phyloP scores from a whole-genome alignment of 257 asterid genomes.

The Marsdenia floribunda region DNA sequence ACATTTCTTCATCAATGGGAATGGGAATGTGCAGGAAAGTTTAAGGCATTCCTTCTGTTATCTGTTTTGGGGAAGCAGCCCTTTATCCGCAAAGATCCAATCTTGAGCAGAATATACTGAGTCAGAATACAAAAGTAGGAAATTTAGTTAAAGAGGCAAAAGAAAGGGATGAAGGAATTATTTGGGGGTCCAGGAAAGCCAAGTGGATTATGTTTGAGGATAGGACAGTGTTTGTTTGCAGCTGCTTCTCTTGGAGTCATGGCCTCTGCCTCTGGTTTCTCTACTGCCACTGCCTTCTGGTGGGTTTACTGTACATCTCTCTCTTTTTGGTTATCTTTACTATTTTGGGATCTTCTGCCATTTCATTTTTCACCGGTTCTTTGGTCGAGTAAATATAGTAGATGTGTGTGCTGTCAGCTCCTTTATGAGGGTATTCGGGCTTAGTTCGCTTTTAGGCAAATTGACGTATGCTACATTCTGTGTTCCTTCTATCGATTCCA shows the following conservation, averaged over 20 bases:
- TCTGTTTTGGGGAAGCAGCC: conserved; percentile 22
- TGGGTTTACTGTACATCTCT: conserved; percentile 11
- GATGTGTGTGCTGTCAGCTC: background rate
- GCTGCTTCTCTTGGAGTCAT: conserved; percentile 59
- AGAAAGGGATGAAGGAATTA: conserved; percentile 58
- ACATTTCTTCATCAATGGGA: conserved; percentile 17
- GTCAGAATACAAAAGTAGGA: background rate
- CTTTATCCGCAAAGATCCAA: conserved; percentile 36
- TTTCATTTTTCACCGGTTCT: background rate
- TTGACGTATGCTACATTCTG: background rate
- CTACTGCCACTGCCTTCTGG: conserved; percentile 82
- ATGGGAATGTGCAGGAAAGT: conserved; percentile 37
- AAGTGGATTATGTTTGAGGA: conserved; percentile 65
- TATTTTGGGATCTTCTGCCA: background rate
- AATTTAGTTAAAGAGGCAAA: conserved; percentile 9
- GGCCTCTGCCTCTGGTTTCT: conserved; percentile 87
- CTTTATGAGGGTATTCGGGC: background rate
- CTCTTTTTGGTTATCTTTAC: background rate
- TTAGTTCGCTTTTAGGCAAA: background rate
- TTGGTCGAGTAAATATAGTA: conserved; percentile 4
- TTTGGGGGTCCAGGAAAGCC: conserved; percentile 84
- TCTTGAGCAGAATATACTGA: conserved; percentile 23
- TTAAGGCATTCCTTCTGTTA: conserved; percentile 19
- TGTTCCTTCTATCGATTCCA: background rate
- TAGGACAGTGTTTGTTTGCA: conserved; percentile 57